Conservation (phyloP, 2,329 filamentous ascomycete genomes). For the Penicillium sp. region DNA sequence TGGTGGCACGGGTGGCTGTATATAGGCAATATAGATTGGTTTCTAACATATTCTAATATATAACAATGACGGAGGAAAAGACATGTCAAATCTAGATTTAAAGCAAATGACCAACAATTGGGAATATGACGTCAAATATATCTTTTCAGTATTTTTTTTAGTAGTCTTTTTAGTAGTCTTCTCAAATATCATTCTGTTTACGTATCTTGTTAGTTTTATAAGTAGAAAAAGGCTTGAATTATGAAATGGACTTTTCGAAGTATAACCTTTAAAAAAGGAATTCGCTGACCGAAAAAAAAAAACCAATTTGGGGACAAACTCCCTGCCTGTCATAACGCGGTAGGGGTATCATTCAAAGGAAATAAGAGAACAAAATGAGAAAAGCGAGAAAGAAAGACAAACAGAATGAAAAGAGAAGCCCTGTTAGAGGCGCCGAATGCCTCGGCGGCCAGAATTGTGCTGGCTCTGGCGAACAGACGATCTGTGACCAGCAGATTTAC, state of each 20-base stretch:
- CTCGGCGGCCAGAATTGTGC: background rate
- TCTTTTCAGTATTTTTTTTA: too few species aligned
- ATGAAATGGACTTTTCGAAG: too few species aligned
- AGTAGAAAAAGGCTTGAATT: too few species aligned
- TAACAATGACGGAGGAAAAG: background rate
- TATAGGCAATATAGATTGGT: background rate
- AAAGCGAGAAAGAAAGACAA: background rate
- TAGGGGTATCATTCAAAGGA: background rate
- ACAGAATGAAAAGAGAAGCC: background rate
- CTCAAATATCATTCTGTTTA: too few species aligned
- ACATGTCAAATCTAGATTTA: too few species aligned
- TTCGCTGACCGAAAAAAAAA: background rate
- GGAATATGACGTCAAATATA: too few species aligned
- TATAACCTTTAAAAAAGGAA: too few species aligned
- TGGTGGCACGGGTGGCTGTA: background rate
- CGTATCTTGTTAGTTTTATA: too few species aligned
- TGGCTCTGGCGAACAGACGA: background rate
- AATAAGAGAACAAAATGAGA: background rate
- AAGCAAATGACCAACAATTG: too few species aligned
- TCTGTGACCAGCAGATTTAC: background rate
- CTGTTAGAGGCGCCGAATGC: conserved; percentile 2
- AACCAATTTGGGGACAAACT: background rate
- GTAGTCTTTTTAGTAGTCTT: too few species aligned
- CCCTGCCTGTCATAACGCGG: background rate
- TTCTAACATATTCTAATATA: background rate